Evolutionary conservation across 2,329 filamentous ascomycete genomes (phyloP).

Genomic region (Claviceps pusilla): DNA sequence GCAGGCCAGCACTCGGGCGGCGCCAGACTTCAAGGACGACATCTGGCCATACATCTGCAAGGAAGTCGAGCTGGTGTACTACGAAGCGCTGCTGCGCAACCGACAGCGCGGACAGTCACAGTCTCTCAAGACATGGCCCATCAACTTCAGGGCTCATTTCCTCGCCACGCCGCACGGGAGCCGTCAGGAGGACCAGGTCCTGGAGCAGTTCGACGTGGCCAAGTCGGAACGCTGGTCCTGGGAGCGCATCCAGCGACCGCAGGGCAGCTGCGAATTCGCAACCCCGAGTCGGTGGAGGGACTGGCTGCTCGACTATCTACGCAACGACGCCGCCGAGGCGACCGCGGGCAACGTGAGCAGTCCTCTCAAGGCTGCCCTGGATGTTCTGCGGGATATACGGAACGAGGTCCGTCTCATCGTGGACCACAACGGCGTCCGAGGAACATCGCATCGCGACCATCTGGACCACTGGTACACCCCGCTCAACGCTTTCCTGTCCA

Average conservation of each 20-base stretch:
- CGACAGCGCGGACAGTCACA: background rate
- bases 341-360: conserved; percentile 1
- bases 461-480: conserved; percentile 4
- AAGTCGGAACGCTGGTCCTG: conserved; percentile 3
- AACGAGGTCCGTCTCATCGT: conserved; percentile 5
- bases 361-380: conserved; percentile 3
- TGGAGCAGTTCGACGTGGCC: conserved; percentile 2
- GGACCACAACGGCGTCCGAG: conserved; percentile 3
- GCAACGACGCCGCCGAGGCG: background rate
- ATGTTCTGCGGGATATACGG: conserved; percentile 4
- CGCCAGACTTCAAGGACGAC: conserved; percentile 1
- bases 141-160: background rate
- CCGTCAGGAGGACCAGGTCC: background rate
- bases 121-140: background rate
- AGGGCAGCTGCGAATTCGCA: background rate
- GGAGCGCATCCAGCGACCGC: conserved; percentile 2
- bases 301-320: conserved; percentile 2
- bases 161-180: background rate
- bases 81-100: conserved; percentile 1
- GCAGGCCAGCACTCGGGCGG: background rate
- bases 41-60: conserved; percentile 2
- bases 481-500: conserved; percentile 4
- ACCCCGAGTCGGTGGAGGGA: background rate
- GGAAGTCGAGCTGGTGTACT: conserved; percentile 4
- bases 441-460: conserved; percentile 2